Base-by-base conservation (phyloP, 2,329 filamentous ascomycete genomes). In the Xylariaceae sp. region DNA sequence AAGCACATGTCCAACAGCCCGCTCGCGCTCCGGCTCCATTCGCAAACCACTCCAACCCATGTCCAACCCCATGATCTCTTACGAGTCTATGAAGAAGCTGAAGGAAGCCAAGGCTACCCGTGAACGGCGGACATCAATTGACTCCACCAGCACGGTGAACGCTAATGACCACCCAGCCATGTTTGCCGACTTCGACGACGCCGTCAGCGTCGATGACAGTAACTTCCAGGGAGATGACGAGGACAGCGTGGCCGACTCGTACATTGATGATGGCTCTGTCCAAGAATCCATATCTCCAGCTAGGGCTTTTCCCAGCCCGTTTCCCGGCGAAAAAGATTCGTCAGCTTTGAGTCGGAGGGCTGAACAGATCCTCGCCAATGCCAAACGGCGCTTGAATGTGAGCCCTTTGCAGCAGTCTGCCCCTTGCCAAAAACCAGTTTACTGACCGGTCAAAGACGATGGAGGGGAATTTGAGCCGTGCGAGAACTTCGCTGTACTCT, bases 291-390 rank as follows among this genome's bases (percentile, higher is more conserved):
- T 38, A 29, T 40, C 38, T 39, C 51, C 30, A 38, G 54, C 39
- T 31, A 45, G 40, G 33, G 45, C 47, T 36, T 40, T 29, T 22
- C 36, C 57, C 41, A 41, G 39, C 45, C 52, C 38, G 43, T 40
- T 48, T 39, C 58, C 72, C 3, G 75, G 78, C 36, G 74, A 83
- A 35, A 68, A 71, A 28, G 76, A 81, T 49, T 85, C 85, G 3
- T 85, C 83, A 31, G 78, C 84, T 16, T 63, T 94, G 43, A 90
- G 86, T 56, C 80, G 81, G 46, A 77, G 87, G 49, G 89, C 89
- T 2, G 89, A 95, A 55, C 71, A 89, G 52, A 95, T 95, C 53
- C 69, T 96, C 35, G 86, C 88, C 36, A 94, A 94, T 60, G 90
- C 90, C 19, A 95, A 95, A 64, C 81, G 79, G 56, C 74, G 88